phyloP scores from a whole-genome alignment of 1,139 yeast genomes.

The Yamadazyma membranifaciens region DNA sequence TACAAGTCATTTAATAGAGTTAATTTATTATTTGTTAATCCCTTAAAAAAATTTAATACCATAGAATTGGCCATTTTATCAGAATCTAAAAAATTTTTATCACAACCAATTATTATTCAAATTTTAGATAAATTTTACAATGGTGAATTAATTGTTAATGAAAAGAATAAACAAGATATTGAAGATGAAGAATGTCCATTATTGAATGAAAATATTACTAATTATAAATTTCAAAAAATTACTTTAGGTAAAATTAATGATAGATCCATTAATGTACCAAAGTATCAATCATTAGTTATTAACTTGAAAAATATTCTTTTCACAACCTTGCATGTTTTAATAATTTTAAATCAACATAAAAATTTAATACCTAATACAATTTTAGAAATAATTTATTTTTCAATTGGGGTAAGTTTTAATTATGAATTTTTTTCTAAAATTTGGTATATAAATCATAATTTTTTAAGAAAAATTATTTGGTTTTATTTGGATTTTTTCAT shows the following conservation, averaged over 20 bases:
- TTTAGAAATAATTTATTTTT: constrained; percentile 32
- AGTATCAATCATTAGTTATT: constrained; percentile 42
- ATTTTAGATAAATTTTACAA: constrained; percentile 54
- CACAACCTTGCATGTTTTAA: constrained; percentile 30
- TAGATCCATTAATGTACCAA: constrained; percentile 39
- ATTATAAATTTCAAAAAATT: constrained; percentile 34
- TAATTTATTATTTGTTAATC: constrained; percentile 42
- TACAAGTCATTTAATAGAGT: constrained; percentile 46
- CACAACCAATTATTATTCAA: constrained; percentile 54
- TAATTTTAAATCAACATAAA: constrained; percentile 28
- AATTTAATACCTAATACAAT: constrained; percentile 8
- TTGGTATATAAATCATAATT: constrained; percentile 40
- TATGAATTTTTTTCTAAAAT: constrained; percentile 40
- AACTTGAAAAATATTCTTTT: constrained; percentile 35
- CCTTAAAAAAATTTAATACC: constrained; percentile 46
- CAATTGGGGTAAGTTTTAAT: constrained; percentile 35
- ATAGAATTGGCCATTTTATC: constrained; percentile 55
- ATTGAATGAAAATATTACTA: constrained; percentile 25
- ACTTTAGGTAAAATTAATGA: constrained; percentile 29
- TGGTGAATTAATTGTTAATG: constrained; percentile 41
- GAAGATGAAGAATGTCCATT: constrained; percentile 17
- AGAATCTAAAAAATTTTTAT: constrained; percentile 52
- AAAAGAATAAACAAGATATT: constrained; percentile 2
- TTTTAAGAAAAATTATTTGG: constrained; percentile 41
- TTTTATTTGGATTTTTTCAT: constrained; percentile 38